Base-by-base conservation (phyloP, 768 basidiomycete genomes). In the Artomyces pyxidatus region DNA sequence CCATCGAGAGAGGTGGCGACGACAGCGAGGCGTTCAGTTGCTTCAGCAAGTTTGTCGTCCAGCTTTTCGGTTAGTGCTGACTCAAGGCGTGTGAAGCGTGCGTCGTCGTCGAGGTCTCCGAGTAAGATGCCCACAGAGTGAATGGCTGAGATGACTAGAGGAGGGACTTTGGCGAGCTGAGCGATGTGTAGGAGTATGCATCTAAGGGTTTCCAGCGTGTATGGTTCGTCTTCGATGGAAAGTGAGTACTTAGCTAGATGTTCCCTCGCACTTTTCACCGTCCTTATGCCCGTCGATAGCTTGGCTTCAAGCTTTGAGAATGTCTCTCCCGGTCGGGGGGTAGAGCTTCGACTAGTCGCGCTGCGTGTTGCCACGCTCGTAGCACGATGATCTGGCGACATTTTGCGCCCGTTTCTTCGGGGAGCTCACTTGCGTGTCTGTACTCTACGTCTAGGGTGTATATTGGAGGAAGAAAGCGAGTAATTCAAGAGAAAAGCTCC, bases 391-490 rank as follows among this genome's bases (percentile, higher is more conserved):
- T n/a, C n/a, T n/a, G n/a, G n/a, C n/a, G n/a, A n/a, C n/a, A n/a
- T 35, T 11, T 6, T n/a, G 32, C 6, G 32, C 2, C 3, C 17
- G 32, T 12, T 3, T 3, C 11, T n/a, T 35, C 32, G 32, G 32
- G 17, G 32, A n/a, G 6, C n/a, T n/a, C n/a, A n/a, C n/a, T n/a
- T 35, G 17, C 6, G 17, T 3, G 2, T n/a, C 32, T 2, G 6
- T 6, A 2, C 32, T 35, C 11, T 35, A 6, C 17, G 3, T 6
- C 17, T 2, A 6, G 2, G 2, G 17, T 3, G 3, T 2, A 12
- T 2, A 2, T 2, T 6, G 2, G 17, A 6, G 6, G 2, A n/a
- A 3, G 6, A 2, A 35, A 3, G 32, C 2, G 3, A 3, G 3
- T 3, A n/a, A 35, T 2, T 35, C 32, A 11, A 3, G 32, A 2